Conservation (phyloP, 2,329 filamentous ascomycete species). For the Phoma sp. region DNA sequence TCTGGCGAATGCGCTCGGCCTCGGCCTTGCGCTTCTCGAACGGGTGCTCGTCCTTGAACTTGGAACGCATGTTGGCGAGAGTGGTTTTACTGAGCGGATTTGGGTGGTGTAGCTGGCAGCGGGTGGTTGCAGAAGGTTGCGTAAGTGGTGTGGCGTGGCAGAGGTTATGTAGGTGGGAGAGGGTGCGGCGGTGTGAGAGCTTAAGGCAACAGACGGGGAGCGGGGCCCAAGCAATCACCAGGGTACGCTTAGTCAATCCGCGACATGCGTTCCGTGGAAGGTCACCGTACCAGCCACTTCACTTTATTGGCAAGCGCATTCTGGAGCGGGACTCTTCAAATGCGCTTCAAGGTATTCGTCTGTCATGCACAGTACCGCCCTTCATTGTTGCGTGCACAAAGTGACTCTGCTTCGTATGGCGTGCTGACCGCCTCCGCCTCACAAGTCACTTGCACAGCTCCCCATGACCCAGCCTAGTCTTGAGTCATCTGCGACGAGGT, state of each 20-base stretch:
- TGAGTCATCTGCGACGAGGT: slow-evolving; percentile 26
- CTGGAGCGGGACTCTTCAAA: slow-evolving; percentile 18
- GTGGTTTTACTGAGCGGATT: slow-evolving; percentile 18
- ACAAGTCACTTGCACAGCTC: slow-evolving; percentile 38
- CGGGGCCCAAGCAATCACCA: slow-evolving; percentile 32
- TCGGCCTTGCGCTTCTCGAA: slow-evolving; percentile 99
- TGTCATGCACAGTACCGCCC: slow-evolving; percentile 29
- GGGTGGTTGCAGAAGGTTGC: slow-evolving; percentile 11
- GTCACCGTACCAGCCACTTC: slow-evolving; percentile 17
- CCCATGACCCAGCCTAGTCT: slow-evolving; percentile 33
- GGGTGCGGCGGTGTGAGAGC: slow-evolving; percentile 37
- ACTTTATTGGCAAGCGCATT: slow-evolving; percentile 22
- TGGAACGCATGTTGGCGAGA: slow-evolving; percentile 78
- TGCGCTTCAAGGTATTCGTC: slow-evolving; percentile 3
- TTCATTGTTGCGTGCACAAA: slow-evolving; percentile 15
- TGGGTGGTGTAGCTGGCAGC: slow-evolving; percentile 16
- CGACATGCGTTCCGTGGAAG: slow-evolving; percentile 17
- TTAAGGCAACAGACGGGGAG: slow-evolving; percentile 39
- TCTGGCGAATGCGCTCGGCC: slow-evolving; percentile 98
- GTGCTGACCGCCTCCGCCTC: slow-evolving; percentile 34
- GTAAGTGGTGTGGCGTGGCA: slow-evolving; percentile 28
- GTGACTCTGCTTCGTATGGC: slow-evolving; percentile 40
- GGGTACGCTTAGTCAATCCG: slow-evolving; percentile 16
- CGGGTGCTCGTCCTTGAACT: slow-evolving; percentile 99
- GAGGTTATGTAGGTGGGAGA: slow-evolving; percentile 31